Conservation (phyloP, 257 asterid species). For the Avicennia marina region DNA sequence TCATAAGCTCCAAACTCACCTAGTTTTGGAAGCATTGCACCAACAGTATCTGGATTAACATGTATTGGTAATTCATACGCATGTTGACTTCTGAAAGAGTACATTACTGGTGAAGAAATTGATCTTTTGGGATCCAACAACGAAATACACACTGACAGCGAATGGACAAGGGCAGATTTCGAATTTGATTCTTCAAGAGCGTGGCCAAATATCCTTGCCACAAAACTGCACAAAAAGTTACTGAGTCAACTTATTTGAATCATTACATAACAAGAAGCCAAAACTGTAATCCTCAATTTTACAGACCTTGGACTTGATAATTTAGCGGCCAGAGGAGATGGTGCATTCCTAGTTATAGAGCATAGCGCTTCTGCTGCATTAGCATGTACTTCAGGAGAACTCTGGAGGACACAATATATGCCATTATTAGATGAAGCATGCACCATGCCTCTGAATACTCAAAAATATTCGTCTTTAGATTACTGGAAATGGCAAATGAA, state of each 20-base stretch:
- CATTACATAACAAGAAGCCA: neutral
- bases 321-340: conserved; percentile 87
- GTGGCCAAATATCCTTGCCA: conserved; percentile 80
- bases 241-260: conserved; percentile 10
- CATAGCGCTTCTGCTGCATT: conserved; percentile 95
- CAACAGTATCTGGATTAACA: conserved; percentile 79
- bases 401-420: conserved; percentile 39
- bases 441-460: too few species aligned
- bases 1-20: conserved; percentile 21
- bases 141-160: conserved; percentile 85
- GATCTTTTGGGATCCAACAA: conserved; percentile 92
- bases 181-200: conserved; percentile 83
- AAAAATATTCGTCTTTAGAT: too few species aligned
- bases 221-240: conserved; percentile 55
- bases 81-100: conserved; percentile 81
- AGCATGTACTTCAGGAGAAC: conserved; percentile 92
- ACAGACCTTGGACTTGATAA: conserved; percentile 79
- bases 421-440: neutral
- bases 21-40: conserved; percentile 97
- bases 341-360: conserved; percentile 81
- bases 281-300: neutral
- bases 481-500: too few species aligned
- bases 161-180: conserved; percentile 80
- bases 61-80: conserved; percentile 61
- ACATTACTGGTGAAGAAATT: conserved; percentile 58